phyloP scores from a whole-genome alignment of 176 grass and related monocot genomes.

The Triticum dicoccoides region DNA sequence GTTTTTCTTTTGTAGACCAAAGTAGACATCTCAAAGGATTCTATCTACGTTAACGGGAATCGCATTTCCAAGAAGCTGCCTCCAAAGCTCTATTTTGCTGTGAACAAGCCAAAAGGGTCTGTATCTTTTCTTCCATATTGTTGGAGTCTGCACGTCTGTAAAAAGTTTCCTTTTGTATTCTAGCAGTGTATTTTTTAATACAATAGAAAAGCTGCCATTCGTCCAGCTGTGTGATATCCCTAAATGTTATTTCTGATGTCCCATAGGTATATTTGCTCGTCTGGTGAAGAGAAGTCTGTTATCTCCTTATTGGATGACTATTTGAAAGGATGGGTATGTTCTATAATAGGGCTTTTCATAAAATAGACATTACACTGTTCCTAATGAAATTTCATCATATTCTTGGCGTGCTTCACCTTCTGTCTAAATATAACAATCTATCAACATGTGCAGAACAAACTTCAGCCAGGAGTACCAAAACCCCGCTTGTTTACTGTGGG shows the following conservation, averaged over 20 bases:
- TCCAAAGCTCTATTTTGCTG: constrained; percentile 81
- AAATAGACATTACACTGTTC: background rate
- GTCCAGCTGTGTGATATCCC: background rate
- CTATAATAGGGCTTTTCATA: background rate
- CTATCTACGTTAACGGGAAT: constrained; percentile 89
- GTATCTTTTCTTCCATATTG: constrained; percentile 25
- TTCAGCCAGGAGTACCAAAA: constrained; percentile 75
- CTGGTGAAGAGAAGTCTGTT: constrained; percentile 80
- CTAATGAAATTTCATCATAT: background rate
- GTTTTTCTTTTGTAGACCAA: constrained; percentile 57
- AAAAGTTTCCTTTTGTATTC: background rate
- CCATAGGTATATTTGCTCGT: constrained; percentile 87
- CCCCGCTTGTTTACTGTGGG: constrained; percentile 91
- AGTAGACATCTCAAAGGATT: constrained; percentile 85
- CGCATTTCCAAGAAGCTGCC: constrained; percentile 85
- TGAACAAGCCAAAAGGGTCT: constrained; percentile 97
- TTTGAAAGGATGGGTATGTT: constrained; percentile 88
- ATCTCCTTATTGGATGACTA: constrained; percentile 78
- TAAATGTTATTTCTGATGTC: constrained; percentile 32
- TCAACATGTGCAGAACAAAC: constrained; percentile 60
- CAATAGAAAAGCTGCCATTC: constrained; percentile 5
- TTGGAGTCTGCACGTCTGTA: background rate
- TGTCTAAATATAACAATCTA: background rate
- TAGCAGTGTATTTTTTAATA: background rate
- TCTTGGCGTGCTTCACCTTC: background rate